Evolutionary conservation across 2,329 filamentous ascomycete species (phyloP), one percentile per base, ranked within the genome.

Genomic region (Fusarium ramigenum): DNA sequence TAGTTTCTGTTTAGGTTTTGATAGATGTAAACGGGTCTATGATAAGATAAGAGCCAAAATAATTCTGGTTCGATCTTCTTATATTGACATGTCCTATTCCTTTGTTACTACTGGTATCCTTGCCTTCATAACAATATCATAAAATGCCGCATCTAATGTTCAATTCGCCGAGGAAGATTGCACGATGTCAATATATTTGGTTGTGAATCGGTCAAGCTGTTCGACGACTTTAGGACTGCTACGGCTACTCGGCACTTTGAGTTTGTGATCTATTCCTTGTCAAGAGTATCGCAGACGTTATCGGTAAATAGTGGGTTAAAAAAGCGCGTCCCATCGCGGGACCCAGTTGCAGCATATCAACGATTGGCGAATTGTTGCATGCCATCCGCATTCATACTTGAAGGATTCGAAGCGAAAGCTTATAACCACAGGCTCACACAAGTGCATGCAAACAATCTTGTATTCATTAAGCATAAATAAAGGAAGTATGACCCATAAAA

Each of bases 131-230:
- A 10, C 4, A 19, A 11, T 14, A 19, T 9, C 1, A 5, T 18
- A 4, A 34, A 34, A 14, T 34, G 8, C n/a, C n/a, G 2, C n/a
- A 10, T 23, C 16, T 15, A 0, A 23, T 23, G 11, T 19, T 19
- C 7, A 1, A 19, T 1, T 34, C 11, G 8, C 16, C 5, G 11
- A 50, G 21, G 5, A 23, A 14, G 21, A 32, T 5, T 9, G 10
- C 8, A 9, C 5, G n/a, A 15, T 21, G 7, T 23, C 8, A 3
- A 9, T 4, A 5, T 9, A n/a, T 7, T 16, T 2, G 11, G 7
- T 19, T 15, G 8, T 19, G 16, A 50, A 10, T 23, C 14, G 1
- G 11, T 14, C 10, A 50, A 23, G 21, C 23, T 1, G 10, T 18
- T 23, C 11, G 21, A 34, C 21, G 21, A 50, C 7, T 34, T 5